phyloP scores from a whole-genome alignment of 2,329 filamentous ascomycete genomes.

The Alternaria ventricosa region DNA sequence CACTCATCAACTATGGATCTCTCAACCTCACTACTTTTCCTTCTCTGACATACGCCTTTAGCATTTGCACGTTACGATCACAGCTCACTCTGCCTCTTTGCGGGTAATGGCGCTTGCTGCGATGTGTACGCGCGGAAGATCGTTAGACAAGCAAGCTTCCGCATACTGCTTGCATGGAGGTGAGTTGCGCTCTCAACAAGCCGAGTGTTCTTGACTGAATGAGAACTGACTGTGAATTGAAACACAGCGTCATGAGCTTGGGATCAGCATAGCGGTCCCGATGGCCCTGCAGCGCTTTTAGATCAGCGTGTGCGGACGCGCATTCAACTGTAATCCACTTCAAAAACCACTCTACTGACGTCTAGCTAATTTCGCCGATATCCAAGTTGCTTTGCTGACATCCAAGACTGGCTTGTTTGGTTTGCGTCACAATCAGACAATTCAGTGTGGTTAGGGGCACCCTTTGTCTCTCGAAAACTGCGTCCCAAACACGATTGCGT shows the following conservation, averaged over 20 bases:
- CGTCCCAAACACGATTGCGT: not conserved
- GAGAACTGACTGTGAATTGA: not conserved
- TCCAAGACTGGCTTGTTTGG: too few species aligned
- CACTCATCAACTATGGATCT: not conserved
- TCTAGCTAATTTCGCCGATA: too few species aligned
- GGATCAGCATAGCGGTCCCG: too few species aligned
- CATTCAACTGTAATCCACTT: too few species aligned
- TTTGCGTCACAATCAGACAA: too few species aligned
- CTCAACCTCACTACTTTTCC: not conserved
- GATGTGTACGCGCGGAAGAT: accelerated
- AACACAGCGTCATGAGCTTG: not conserved
- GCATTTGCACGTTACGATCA: accelerated
- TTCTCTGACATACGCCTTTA: not conserved
- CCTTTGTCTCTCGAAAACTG: too few species aligned
- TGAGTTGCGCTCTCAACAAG: not conserved
- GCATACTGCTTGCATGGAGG: not conserved
- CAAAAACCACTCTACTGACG: too few species aligned
- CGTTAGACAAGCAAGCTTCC: accelerated
- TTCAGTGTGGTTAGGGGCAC: too few species aligned
- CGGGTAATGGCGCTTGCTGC: not conserved
- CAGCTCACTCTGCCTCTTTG: not conserved
- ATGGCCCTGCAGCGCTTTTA: too few species aligned
- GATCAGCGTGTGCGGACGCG: too few species aligned
- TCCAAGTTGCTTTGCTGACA: too few species aligned
- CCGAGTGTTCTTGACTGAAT: not conserved